phyloP scores from a whole-genome alignment of 192 early-diverging fungal species.

The Coemansia erecta region DNA sequence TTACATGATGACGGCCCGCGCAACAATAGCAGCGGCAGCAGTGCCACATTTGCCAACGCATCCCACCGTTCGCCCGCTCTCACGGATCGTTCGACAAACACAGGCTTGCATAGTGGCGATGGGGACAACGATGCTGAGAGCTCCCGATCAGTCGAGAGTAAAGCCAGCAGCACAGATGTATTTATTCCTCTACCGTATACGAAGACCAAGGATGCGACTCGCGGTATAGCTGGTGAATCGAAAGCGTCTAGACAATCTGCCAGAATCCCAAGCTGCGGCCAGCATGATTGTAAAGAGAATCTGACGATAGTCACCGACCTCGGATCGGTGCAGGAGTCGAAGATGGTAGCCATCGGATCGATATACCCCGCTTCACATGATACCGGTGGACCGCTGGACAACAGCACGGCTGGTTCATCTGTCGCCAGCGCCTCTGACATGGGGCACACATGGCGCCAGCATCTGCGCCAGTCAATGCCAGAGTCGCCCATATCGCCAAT shows the following conservation, averaged over 20 bases:
- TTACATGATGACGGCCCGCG: neutral
- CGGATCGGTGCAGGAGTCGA: no score
- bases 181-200: neutral
- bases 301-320: no score
- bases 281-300: no score
- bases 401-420: neutral
- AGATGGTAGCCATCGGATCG: no score
- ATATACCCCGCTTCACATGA: neutral
- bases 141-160: no score
- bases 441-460: constrained; percentile 5
- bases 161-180: neutral
- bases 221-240: no score
- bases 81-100: neutral
- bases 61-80: neutral
- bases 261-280: no score
- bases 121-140: constrained; percentile 1
- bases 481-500: constrained; percentile 13
- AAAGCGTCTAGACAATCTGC: no score
- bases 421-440: neutral
- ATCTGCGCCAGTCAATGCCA: constrained; percentile 11
- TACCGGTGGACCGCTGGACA: neutral
- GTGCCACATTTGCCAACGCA: neutral
- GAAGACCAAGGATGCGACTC: no score
- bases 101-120: neutral
- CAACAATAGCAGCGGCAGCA: constrained; percentile 7